Evolutionary conservation across 2,329 filamentous ascomycete genomes (phyloP).

Genomic region (Cladorrhinum sp.): DNA sequence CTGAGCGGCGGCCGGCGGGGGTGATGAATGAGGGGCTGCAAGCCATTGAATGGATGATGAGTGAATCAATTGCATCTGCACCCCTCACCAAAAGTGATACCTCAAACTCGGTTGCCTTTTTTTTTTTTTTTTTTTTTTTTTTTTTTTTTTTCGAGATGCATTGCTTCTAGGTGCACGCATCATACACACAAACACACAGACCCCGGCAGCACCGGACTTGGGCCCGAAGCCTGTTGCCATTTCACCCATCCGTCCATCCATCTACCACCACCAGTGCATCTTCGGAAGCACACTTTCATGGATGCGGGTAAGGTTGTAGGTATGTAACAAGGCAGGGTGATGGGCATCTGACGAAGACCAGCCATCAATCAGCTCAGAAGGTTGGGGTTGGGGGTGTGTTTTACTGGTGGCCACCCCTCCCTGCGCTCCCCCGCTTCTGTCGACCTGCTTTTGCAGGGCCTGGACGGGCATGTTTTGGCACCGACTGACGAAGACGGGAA

Average conservation of each 20-base stretch:
- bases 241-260: not conserved
- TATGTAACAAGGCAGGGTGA: not conserved
- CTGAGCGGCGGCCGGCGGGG: not conserved
- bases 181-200: not conserved
- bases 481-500: not conserved
- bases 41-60: not conserved
- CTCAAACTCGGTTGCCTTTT: not conserved
- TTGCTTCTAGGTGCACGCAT: not conserved
- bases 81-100: not conserved
- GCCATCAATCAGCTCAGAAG: not conserved
- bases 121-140: not conserved
- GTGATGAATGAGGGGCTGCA: not conserved
- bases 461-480: not conserved
- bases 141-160: not conserved
- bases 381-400: not conserved
- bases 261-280: not conserved
- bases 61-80: not conserved
- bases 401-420: not conserved
- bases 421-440: not conserved
- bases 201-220: slow-evolving; percentile 5
- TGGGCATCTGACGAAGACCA: not conserved
- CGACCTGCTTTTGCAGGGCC: not conserved
- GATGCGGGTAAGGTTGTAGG: not conserved
- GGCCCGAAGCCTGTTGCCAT: not conserved
- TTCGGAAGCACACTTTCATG: not conserved